Conservation (phyloP, 306 rosid genomes). For the Vigna trinervia region DNA sequence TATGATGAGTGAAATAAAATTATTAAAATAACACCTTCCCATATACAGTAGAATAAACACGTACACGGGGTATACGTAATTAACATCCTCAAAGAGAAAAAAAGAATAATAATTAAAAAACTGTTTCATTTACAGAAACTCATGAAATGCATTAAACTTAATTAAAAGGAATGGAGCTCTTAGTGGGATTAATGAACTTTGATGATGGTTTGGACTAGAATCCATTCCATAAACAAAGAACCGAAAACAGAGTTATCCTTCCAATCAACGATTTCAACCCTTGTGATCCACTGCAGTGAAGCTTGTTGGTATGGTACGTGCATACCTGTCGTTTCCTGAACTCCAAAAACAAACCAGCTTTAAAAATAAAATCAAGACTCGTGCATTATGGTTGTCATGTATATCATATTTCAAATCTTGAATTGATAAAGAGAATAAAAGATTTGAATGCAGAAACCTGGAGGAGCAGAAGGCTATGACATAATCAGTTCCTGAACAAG, state of each 20-base stretch:
- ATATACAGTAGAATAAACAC: constrained; percentile 2
- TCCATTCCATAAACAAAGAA: constrained; percentile 42
- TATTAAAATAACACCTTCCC: constrained; percentile 40
- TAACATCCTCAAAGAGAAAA: neutral
- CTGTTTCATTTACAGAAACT: constrained; percentile 32
- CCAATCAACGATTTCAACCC: constrained; percentile 51
- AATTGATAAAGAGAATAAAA: too few species aligned
- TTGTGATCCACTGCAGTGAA: constrained; percentile 69
- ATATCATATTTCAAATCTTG: too few species aligned
- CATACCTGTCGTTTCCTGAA: constrained; percentile 75
- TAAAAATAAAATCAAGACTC: too few species aligned
- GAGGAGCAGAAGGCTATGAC: constrained; percentile 72
- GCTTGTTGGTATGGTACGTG: constrained; percentile 65
- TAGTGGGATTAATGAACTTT: neutral
- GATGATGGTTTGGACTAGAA: neutral
- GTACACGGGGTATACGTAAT: neutral
- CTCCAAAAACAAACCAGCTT: neutral
- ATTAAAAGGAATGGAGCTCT: neutral
- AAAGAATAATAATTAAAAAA: neutral
- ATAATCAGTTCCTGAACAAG: constrained; percentile 80
- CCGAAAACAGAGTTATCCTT: constrained; percentile 44
- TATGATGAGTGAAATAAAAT: constrained; percentile 2
- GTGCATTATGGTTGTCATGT: too few species aligned
- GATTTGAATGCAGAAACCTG: constrained; percentile 53
- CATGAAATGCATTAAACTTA: constrained; percentile 1